Base-by-base conservation (phyloP, 345 rosid genomes). In the Sonneratia alba region DNA sequence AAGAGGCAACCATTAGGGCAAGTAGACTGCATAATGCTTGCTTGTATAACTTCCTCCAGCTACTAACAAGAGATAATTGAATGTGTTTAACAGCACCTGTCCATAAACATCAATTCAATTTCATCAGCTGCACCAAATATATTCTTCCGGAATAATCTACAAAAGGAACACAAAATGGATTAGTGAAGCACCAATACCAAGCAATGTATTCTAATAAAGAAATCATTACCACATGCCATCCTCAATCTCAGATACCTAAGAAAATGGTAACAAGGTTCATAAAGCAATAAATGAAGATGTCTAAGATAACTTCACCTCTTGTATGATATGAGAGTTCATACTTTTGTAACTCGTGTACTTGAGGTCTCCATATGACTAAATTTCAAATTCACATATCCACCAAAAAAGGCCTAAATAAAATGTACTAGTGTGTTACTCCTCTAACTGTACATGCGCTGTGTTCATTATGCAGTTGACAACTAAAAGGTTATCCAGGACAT, bases 91-190 rank as follows among this genome's bases (percentile, higher is more conserved):
- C 38, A 72, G 71, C 67, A 88, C 93, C 86, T 83, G 81, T 88
- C 80, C 93, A 86, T 85, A 76, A 88, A 88, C 87, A 79, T 88
- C 82, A 88, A 75, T 73, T 88, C 93, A 42, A 85, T 76, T 76
- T 85, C 90, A 74, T 88, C 90, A 1, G 93, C 93, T 67, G 81
- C 90, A 22, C 89, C 93, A 59, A 88, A 86, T 73, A 85, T 73
- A 53, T 80, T 81, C 74, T 81, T 86, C 43, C 87, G 81, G 73
- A 85, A 88, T 69, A 86, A 75, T 81, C 93, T 86, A 72, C 66
- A 71, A 24, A 61, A 18, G 34, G 16, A 72, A 38, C 36, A 43
- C 36, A 19, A 47, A 61, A 69, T 24, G n/a, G 14, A n/a, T 49
- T 11, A 45, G 36, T 32, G 40, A 27, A 27, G 32, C 32, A 27